Evolutionary conservation across 2,329 filamentous ascomycete genomes (phyloP), one percentile per base, ranked within the genome.

Genomic region (Colletotrichum filicis): DNA sequence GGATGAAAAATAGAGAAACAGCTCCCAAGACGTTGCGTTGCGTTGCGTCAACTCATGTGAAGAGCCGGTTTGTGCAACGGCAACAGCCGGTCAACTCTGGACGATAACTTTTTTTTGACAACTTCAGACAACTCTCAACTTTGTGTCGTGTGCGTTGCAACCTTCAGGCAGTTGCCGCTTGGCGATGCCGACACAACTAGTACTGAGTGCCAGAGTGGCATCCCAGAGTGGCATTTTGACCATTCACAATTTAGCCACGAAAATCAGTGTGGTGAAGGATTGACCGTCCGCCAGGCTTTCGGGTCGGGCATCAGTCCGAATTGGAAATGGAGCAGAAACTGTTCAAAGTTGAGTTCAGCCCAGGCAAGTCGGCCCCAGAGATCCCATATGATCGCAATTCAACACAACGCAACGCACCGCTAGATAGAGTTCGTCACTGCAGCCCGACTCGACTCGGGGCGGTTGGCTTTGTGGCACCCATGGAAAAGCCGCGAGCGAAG

Each of bases 381-480:
- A 49, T n/a, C 35, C 26, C 67, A 26, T 42, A 52, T 46, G 30
- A 58, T 60, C 14, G 61, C 26, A 65, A 59, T 52, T 42, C 67
- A 53, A 26, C 60, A 55, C 16, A 56, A 56, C 42, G 16, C 49
- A 32, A 55, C 30, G 46, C 57, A 67, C 52, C 64, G 19, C 64
- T 32, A 68, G 64, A 71, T 62, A 58, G 46, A 71, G 68, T 63
- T 68, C 52, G 16, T 26, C 49, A 46, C 22, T 35, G 46, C 56
- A 61, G 42, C 52, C 56, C 55, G 46, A 66, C 42, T 55, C 42
- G 68, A 55, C 53, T 46, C 42, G 42, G 67, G 9, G 56, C 68
- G 42, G 42, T 46, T 46, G 42, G 42, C 42, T 46, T 66, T 26
- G 64, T 58, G 35, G 58, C 35, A 26, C 60, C 56, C 57, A 68